Conservation (phyloP, 2,329 filamentous ascomycete genomes). For the Cercospora sp. region DNA sequence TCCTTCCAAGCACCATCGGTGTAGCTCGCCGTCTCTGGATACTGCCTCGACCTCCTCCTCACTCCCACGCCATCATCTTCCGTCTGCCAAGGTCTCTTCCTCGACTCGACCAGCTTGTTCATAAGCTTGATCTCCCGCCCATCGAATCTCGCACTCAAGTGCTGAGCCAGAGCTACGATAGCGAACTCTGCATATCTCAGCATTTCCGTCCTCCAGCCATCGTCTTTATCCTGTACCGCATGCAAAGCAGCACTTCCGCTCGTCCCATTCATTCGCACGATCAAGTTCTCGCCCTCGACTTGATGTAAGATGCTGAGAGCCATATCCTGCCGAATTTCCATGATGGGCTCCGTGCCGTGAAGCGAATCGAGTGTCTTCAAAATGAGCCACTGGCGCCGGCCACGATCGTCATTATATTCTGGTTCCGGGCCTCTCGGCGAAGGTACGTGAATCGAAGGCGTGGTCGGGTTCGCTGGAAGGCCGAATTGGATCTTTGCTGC, state of each 20-base stretch:
- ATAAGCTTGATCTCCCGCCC: not conserved
- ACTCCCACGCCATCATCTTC: not conserved
- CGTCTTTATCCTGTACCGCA: not conserved
- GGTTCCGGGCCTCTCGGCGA: not conserved
- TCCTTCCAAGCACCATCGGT: not conserved
- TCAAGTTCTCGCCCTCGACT: not conserved
- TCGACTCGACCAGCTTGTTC: slow-evolving; percentile 5
- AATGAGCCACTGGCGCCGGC: slow-evolving; percentile 3
- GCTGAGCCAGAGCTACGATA: slow-evolving; percentile 7
- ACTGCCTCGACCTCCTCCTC: not conserved
- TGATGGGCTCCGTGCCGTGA: not conserved
- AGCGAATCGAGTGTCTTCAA: slow-evolving; percentile 2
- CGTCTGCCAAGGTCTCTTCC: not conserved
- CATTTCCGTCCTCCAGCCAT: slow-evolving; percentile 9
- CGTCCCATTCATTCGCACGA: not conserved
- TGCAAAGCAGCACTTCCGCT: not conserved
- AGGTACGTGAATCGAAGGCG: slow-evolving; percentile 1
- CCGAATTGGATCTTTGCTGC: not conserved
- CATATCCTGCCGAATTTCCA: not conserved
- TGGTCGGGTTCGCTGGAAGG: not conserved
- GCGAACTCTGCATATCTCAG: slow-evolving; percentile 1
- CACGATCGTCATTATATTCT: not conserved
- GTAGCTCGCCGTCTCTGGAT: not conserved
- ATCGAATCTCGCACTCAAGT: slow-evolving; percentile 3
- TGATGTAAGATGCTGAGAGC: not conserved